Base-by-base conservation (phyloP, 2,329 filamentous ascomycete species). In the Talaromyces sp. region DNA sequence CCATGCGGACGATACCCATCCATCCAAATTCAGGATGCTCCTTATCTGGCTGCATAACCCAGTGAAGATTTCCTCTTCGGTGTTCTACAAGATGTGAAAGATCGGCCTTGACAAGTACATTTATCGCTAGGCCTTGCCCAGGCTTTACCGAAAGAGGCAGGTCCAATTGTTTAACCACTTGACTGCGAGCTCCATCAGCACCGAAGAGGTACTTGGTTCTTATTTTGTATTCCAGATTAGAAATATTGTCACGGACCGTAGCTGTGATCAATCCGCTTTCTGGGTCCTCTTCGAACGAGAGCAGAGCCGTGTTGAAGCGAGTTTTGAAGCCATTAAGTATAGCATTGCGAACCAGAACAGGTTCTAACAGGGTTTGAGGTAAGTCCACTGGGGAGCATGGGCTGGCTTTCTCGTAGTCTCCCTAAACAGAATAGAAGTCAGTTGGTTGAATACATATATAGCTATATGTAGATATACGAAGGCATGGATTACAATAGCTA, bases 171-270 rank as follows among this genome's bases (percentile, higher is more conserved):
- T 74, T 70, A 39, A 82, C 71, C 5, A 84, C 75, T 62, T 73
- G 76, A 68, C 79, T 83, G 50, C 78, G 70, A 0, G 75, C 81
- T 16, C 80, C 86, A 69, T 88, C 86, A 44, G 81, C 83, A 2
- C 85, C 86, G 64, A 88, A 85, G 7, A 88, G 73, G 65, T 84
- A 88, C 58, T 81, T 81, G 0, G 83, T 81, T 6, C 77, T 75
- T 42, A 88, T 78, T 31, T 68, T 65, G 69, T 83, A 85, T 12
- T 72, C 64, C 1, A 65, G 33, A 0, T 72, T 70, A 0, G 77
- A 73, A 6, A 80, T 44, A 6, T 72, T 73, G 61, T 82, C 79
- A 7, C 67, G 68, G 1, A 82, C 64, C 0, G 60, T 75, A n/a
- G 74, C 58, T 28, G 25, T 69, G 6, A 72, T 72, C 1, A 73